phyloP scores from a whole-genome alignment of 495 filamentous ascomycete genomes.

The Penicillium parvum region DNA sequence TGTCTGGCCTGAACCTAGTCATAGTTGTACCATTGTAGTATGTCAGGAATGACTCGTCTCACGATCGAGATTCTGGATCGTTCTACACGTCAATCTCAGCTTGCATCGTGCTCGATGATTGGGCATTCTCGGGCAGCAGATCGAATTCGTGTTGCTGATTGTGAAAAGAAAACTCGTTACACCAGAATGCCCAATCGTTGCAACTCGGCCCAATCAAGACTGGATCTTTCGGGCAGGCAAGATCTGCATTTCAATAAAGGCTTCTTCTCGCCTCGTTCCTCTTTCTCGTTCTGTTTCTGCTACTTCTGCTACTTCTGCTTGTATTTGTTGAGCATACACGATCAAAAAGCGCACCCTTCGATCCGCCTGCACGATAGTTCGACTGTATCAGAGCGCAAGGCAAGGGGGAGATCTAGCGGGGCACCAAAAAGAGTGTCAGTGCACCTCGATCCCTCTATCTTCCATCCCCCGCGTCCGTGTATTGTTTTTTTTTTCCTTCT shows the following conservation, averaged over 20 bases:
- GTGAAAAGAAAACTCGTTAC: not conserved
- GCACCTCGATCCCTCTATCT: not conserved
- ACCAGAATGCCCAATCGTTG: not conserved
- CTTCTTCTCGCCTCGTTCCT: not conserved
- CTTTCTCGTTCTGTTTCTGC: not conserved
- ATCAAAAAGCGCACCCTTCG: too few species aligned
- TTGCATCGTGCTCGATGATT: slow-evolving; percentile 7
- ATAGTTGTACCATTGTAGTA: too few species aligned
- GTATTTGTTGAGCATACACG: too few species aligned
- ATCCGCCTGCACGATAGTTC: too few species aligned
- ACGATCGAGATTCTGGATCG: slow-evolving; percentile 5
- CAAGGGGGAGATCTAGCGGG: slow-evolving; percentile 7
- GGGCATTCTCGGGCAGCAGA: slow-evolving; percentile 24
- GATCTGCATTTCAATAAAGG: not conserved
- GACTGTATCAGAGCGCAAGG: too few species aligned
- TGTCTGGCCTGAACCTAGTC: too few species aligned
- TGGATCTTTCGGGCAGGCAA: not conserved
- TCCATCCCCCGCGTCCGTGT: not conserved
- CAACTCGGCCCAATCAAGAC: not conserved
- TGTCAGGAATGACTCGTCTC: slow-evolving; percentile 4
- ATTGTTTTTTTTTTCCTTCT: not conserved
- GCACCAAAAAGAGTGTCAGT: not conserved
- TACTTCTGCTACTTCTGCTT: too few species aligned
- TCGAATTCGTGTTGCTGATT: not conserved
- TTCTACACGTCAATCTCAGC: slow-evolving; percentile 4